Evolutionary conservation across 345 rosid genomes (phyloP).

Genomic region (Arabis hirsuta): DNA sequence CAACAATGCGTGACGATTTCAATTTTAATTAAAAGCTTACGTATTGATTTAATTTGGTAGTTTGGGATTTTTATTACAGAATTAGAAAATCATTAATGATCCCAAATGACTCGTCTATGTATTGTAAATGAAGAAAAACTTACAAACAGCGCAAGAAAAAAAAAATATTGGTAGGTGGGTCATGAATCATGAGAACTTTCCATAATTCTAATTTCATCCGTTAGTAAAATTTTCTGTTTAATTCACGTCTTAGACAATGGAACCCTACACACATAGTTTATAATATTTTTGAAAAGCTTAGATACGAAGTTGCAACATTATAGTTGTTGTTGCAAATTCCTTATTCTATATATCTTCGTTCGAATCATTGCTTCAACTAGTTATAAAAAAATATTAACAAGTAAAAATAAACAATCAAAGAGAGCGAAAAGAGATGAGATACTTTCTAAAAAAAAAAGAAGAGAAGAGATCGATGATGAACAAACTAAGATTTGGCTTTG

Average conservation of each 20-base stretch:
- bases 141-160: neutral
- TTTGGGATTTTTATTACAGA: conserved; percentile 8
- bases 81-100: conserved; percentile 7
- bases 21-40: conserved; percentile 23
- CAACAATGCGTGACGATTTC: conserved; percentile 45
- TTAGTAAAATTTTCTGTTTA: neutral
- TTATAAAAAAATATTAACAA: neutral
- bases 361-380: neutral
- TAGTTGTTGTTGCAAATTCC: conserved; percentile 21
- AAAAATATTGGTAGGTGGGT: conserved; percentile 13
- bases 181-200: conserved; percentile 35
- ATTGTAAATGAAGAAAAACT: conserved; percentile 13
- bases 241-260: conserved; percentile 16
- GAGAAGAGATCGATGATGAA: neutral
- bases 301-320: conserved; percentile 33
- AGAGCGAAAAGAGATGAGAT: neutral
- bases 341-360: neutral
- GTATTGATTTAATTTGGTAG: conserved; percentile 8
- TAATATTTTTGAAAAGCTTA: conserved; percentile 3
- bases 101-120: neutral
- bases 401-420: neutral
- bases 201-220: conserved; percentile 1
- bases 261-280: conserved; percentile 4
- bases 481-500: neutral
- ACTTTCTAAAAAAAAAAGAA: no score